Conservation (phyloP, 2,329 filamentous ascomycete species). For the Aspergillus japonicus region DNA sequence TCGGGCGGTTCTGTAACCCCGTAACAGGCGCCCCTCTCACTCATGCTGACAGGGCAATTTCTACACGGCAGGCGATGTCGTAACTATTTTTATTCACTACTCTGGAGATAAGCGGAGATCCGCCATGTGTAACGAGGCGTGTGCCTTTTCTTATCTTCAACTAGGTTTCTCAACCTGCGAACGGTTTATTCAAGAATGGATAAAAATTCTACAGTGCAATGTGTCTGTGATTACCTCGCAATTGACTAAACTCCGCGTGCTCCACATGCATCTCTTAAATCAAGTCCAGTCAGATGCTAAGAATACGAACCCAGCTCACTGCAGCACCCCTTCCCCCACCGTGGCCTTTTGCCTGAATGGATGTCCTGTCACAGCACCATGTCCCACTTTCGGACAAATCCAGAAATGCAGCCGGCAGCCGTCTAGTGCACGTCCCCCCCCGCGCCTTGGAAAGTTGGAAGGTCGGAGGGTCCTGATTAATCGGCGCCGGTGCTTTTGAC, state of each 20-base stretch:
- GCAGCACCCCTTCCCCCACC: background rate
- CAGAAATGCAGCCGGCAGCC: background rate
- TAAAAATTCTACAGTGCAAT: background rate
- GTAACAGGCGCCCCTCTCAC: background rate
- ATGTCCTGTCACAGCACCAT: background rate
- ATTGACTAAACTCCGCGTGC: background rate
- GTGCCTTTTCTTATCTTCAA: no score
- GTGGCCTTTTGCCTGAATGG: background rate
- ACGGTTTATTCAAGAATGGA: background rate
- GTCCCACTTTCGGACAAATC: background rate
- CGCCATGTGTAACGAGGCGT: background rate
- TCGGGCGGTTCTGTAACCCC: conserved; percentile 3
- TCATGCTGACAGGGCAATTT: no score
- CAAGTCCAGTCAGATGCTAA: background rate
- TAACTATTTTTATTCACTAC: background rate
- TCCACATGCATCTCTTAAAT: background rate
- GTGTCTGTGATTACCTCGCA: background rate
- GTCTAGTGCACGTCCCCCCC: conserved; percentile 2
- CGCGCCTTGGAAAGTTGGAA: background rate
- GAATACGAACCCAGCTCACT: conserved; percentile 1
- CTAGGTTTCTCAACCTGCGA: background rate
- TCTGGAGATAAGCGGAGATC: background rate
- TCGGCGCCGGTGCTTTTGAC: background rate
- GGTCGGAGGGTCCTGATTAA: background rate
- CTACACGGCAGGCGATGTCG: no score